These are phyloP conservation scores for Cryptococcus neoformans DNA, from an alignment of 1,284 basidiomycete genomes.

Conservation along the genomic window DNA sequence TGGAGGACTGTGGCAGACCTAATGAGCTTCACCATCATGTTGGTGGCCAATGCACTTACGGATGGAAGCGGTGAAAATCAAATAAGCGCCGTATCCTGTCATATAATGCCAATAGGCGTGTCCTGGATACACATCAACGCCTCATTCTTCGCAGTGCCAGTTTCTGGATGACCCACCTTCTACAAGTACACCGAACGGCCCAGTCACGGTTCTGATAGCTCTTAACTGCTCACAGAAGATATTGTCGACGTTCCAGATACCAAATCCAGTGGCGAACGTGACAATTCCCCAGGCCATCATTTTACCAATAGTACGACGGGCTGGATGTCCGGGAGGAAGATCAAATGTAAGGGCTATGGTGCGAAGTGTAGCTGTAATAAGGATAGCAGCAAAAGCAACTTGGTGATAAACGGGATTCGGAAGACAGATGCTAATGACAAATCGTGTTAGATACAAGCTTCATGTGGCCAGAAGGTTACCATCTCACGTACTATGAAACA, in stretches of 20 bases:
- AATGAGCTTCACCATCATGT: too few relatives aligned
- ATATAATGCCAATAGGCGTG: slow-evolving; percentile 56
- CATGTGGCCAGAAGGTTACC: not conserved
- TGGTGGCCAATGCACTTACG: slow-evolving; percentile 23
- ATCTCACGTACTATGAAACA: slow-evolving; percentile 41
- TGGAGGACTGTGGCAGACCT: too few relatives aligned
- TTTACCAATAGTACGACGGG: slow-evolving; percentile 24
- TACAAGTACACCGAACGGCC: slow-evolving; percentile 33
- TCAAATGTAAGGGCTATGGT: slow-evolving; percentile 35
- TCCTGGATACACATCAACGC: slow-evolving; percentile 17
- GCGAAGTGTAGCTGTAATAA: slow-evolving; percentile 36
- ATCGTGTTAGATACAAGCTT: not conserved
- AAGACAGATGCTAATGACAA: slow-evolving; percentile 43
- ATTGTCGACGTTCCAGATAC: slow-evolving; percentile 57
- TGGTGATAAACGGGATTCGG: slow-evolving; percentile 57
- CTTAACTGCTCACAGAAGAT: slow-evolving; percentile 50
- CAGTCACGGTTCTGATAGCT: slow-evolving; percentile 20
- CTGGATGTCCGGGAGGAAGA: slow-evolving; percentile 25
- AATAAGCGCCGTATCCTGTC: slow-evolving; percentile 53
- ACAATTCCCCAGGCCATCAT: slow-evolving; percentile 33
- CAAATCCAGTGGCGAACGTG: slow-evolving; percentile 50
- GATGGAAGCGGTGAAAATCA: slow-evolving; percentile 48
- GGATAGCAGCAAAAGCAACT: slow-evolving; percentile 52
- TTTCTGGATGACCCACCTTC: slow-evolving; percentile 29
- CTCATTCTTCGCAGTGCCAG: too few relatives aligned